Base-by-base conservation (phyloP, 1,139 yeast genomes). In the Debaryomycetaceae sp. region DNA sequence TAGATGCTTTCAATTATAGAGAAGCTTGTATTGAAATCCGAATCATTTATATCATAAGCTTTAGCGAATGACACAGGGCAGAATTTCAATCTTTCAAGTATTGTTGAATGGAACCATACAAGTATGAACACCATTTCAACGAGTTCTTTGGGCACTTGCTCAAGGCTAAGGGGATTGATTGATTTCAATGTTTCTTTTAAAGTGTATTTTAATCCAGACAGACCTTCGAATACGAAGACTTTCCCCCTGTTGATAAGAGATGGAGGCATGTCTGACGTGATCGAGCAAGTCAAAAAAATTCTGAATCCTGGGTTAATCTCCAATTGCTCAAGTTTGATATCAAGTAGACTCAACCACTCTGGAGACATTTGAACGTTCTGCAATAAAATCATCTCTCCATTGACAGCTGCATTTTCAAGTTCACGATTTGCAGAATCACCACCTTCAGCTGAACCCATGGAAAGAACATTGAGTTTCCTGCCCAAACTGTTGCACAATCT, bases 371-470 rank as follows among this genome's bases (percentile, higher is more conserved):
- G 96, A 11, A 87, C 72, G 55, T 90, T 90, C 58, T 90, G 96
- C 39, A 90, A 63, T 34, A 89, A 55, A 0, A 90, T 61, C 96
- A 96, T 89, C 2, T 63, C 55, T 0, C 87, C 88, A 5, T 60
- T 61, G 24, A 60, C 63, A 1, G 75, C 57, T 0, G 80, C 79
- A 8, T 56, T 59, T 2, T 63, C 61, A n/a, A 90, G 62, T 17
- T 80, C 80, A 40, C 67, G 65, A 36, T 76, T 78, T 0, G 91
- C 95, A 38, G 70, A 65, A 7, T 67, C 75, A 5, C 72, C 62
- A 13, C 89, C 85, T 60, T 89, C 96, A 31, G 63, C 63, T 0
- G 96, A 81, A 0, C 97, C 97, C 79, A 90, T 74, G 0, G 97
- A 81, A 33, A 87, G 74, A 1, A 78, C 64, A 0, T 60, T 57